These are phyloP conservation scores for Pholiota adiposa DNA, from an alignment of 1,284 basidiomycete species.

Conservation along the genomic window DNA sequence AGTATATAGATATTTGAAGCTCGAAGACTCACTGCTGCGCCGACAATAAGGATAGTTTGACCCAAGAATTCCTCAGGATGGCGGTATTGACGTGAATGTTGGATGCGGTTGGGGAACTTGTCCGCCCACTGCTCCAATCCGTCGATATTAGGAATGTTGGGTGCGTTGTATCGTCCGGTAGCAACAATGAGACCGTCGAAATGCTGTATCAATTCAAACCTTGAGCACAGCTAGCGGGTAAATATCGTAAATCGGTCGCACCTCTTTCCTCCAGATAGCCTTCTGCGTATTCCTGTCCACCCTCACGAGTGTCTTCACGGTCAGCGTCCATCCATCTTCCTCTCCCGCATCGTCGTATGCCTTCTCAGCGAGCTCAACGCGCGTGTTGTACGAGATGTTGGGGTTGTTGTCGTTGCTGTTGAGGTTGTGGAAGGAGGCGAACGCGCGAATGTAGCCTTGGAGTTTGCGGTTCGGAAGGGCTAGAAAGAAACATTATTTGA, in stretches of 20 bases:
- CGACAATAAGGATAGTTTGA: slow-evolving; percentile 50
- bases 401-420: slow-evolving; percentile 47
- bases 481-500: slow-evolving; percentile 8
- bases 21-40: slow-evolving; percentile 39
- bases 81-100: slow-evolving; percentile 51
- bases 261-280: slow-evolving; percentile 41
- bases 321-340: slow-evolving; percentile 44
- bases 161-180: slow-evolving; percentile 49
- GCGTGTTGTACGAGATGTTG: slow-evolving; percentile 50
- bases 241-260: slow-evolving; percentile 14
- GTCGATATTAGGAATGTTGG: slow-evolving; percentile 43
- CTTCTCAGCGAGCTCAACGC: slow-evolving; percentile 51
- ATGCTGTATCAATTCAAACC: slow-evolving; percentile 34
- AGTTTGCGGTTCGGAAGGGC: slow-evolving; percentile 34
- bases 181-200: slow-evolving; percentile 53
- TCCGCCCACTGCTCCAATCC: slow-evolving; percentile 42
- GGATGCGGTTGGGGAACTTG: slow-evolving; percentile 38
- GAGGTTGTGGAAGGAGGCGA: slow-evolving; percentile 44
- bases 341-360: slow-evolving; percentile 31
- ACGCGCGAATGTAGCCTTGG: slow-evolving; percentile 34
- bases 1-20: not conserved
- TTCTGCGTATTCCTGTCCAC: slow-evolving; percentile 29
- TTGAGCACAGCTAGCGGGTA: not conserved
- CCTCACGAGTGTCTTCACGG: slow-evolving; percentile 35
- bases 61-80: slow-evolving; percentile 41